Evolutionary conservation across 2,329 filamentous ascomycete species (phyloP).

Genomic region (Diaporthe ilicicola): DNA sequence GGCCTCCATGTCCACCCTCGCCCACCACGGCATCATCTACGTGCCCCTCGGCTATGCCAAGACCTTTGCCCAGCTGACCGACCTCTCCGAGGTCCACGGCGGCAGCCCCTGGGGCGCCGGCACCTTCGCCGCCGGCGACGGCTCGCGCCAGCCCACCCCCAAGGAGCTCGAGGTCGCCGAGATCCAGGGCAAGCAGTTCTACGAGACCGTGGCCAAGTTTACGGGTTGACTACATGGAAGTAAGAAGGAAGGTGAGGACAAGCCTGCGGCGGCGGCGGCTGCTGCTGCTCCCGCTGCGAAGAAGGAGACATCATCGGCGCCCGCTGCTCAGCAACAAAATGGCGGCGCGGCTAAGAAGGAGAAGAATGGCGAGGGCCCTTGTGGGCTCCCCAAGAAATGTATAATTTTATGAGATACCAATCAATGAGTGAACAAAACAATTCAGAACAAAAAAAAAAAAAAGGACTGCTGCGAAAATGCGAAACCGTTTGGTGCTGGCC

Average conservation of each 20-base stretch:
- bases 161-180: constrained; percentile 83
- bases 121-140: constrained; percentile 82
- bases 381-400: constrained; percentile 81
- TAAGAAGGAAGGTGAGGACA: constrained; percentile 37
- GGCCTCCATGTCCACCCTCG: constrained; percentile 81
- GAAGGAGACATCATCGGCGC: constrained; percentile 9
- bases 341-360: constrained; percentile 28
- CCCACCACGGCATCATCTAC: constrained; percentile 95
- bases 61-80: constrained; percentile 73
- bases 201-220: constrained; percentile 75
- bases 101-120: constrained; percentile 94
- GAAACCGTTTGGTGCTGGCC: background rate
- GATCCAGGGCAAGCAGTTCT: constrained; percentile 87
- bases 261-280: constrained; percentile 34
- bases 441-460: background rate
- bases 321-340: constrained; percentile 35
- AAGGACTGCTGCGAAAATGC: background rate
- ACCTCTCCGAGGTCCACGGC: constrained; percentile 83
- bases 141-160: constrained; percentile 79
- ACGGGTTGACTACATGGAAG: constrained; percentile 81
- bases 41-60: constrained; percentile 95
- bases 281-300: constrained; percentile 34
- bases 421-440: background rate
- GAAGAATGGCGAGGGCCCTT: constrained; percentile 68
- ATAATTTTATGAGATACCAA: constrained; percentile 62